Evolutionary conservation across 768 basidiomycete species (phyloP).

Genomic region (Lactarius hengduanensis): DNA sequence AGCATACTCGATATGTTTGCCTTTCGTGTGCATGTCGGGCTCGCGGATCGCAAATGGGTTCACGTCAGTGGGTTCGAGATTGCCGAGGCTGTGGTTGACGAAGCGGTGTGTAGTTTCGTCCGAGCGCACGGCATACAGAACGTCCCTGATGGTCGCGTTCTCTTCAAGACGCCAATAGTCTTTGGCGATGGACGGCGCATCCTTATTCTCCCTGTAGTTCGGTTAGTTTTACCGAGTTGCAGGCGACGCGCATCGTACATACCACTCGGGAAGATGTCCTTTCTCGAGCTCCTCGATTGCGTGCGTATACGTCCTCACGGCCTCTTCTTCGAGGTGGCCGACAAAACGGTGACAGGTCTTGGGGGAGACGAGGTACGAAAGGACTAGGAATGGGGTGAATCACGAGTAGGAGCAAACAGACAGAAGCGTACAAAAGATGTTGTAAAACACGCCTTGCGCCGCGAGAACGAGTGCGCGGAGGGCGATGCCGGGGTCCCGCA

Average conservation of each 20-base stretch:
- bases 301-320: slow-evolving; percentile 85
- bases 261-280: slow-evolving; percentile 82
- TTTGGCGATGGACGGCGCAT: slow-evolving; percentile 86
- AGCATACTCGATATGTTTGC: slow-evolving; percentile 62
- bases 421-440: slow-evolving; percentile 68
- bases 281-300: slow-evolving; percentile 82
- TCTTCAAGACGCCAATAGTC: slow-evolving; percentile 88
- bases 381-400: slow-evolving; percentile 43
- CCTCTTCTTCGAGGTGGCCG: slow-evolving; percentile 91
- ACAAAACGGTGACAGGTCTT: slow-evolving; percentile 87
- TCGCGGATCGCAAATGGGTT: slow-evolving; percentile 90
- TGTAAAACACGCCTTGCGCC: slow-evolving; percentile 91
- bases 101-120: slow-evolving; percentile 94
- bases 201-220: slow-evolving; percentile 52
- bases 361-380: slow-evolving; percentile 76
- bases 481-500: slow-evolving; percentile 73
- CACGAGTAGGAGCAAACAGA: slow-evolving; percentile 8
- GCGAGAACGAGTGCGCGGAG: slow-evolving; percentile 84
- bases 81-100: slow-evolving; percentile 94
- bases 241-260: slow-evolving; percentile 5
- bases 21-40: slow-evolving; percentile 83
- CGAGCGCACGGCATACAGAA: slow-evolving; percentile 87
- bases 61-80: slow-evolving; percentile 74
- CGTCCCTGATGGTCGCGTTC: slow-evolving; percentile 79
- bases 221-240: not conserved